Conservation (phyloP, 345 rosid genomes). For the Brassica juncea region DNA sequence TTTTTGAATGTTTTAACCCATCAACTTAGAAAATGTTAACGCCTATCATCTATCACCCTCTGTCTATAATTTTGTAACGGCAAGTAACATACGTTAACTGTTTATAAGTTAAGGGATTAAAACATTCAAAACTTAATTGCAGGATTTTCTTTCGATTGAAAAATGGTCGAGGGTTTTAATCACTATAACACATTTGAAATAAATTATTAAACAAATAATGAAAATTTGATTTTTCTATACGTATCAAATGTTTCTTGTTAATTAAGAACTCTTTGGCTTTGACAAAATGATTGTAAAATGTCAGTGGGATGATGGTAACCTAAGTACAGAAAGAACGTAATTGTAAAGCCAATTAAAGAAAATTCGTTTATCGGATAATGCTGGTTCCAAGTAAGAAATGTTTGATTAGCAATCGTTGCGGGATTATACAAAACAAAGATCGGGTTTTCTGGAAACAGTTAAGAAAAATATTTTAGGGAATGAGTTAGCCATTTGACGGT, state of each 20-base stretch:
- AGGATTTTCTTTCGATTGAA: too few relatives aligned
- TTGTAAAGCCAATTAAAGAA: not conserved
- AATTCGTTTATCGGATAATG: not conserved
- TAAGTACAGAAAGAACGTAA: not conserved
- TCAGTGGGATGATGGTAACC: not conserved
- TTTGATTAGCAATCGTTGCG: not conserved
- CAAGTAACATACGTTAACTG: not conserved
- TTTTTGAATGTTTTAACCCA: too few relatives aligned
- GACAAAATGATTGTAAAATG: not conserved
- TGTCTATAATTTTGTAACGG: not conserved
- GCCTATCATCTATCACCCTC: not conserved
- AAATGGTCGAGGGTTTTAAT: too few relatives aligned
- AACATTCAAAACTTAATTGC: not conserved
- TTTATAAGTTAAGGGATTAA: too few relatives aligned
- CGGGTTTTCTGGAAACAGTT: not conserved
- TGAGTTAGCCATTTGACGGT: not conserved
- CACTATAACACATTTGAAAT: too few relatives aligned
- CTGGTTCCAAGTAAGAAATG: not conserved
- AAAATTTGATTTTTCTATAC: too few relatives aligned
- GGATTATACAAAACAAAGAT: too few relatives aligned
- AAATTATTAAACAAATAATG: too few relatives aligned
- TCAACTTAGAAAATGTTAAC: not conserved
- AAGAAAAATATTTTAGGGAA: not conserved
- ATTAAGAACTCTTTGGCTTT: too few relatives aligned
- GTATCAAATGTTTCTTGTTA: too few relatives aligned